phyloP scores from a whole-genome alignment of 352 stramenopile genomes.

The Phytophthora pisi region DNA sequence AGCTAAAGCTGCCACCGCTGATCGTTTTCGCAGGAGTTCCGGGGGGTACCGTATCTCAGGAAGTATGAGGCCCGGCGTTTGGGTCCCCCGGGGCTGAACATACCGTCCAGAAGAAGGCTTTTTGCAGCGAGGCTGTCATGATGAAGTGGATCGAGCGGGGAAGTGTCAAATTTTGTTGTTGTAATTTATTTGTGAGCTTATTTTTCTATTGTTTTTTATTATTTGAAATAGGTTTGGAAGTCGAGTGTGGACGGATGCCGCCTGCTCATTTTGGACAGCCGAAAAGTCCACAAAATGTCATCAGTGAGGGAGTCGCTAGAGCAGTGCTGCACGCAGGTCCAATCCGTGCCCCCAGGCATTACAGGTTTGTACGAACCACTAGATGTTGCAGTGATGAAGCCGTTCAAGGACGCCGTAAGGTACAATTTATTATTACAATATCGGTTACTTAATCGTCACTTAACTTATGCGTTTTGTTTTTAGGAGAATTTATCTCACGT shows the following conservation, averaged over 20 bases:
- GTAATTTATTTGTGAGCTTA: neutral
- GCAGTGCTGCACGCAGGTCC: neutral
- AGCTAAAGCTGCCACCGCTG: conserved; percentile 5
- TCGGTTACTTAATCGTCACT: no score
- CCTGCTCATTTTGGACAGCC: neutral
- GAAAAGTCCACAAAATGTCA: neutral
- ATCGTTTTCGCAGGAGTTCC: conserved; percentile 14
- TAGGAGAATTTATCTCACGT: neutral
- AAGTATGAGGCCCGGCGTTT: conserved; percentile 14
- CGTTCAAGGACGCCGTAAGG: no score
- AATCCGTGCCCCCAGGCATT: neutral
- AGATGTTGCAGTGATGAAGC: no score
- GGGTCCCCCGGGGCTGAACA: neutral
- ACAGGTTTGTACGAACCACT: no score
- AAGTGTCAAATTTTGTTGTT: no score
- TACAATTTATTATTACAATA: no score
- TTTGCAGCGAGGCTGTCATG: conserved; percentile 18
- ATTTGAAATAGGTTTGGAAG: conserved; percentile 16
- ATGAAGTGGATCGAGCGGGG: conserved; percentile 9
- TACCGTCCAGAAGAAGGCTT: conserved; percentile 20
- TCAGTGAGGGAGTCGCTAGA: neutral
- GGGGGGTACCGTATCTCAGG: conserved; percentile 1
- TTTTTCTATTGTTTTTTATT: neutral
- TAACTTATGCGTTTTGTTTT: no score
- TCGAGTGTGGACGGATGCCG: neutral